These are phyloP conservation scores for Cytospora paraplurivora DNA, from an alignment of 2,329 filamentous ascomycete species.

Conservation along the genomic window DNA sequence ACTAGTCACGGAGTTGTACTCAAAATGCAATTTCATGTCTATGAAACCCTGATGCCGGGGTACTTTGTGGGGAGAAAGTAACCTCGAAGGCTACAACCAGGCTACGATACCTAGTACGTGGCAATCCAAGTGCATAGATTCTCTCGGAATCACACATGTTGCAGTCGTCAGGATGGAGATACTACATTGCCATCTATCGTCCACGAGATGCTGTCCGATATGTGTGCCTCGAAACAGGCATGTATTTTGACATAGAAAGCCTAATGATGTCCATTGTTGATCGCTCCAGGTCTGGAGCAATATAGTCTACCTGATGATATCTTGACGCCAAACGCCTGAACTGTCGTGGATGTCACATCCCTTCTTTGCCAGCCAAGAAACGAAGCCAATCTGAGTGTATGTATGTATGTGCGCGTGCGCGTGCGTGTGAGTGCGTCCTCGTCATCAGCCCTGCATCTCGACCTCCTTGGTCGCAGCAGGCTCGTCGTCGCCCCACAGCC, in stretches of 20 bases:
- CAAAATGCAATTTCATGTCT: too few relatives aligned
- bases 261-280: not conserved
- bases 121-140: too few relatives aligned
- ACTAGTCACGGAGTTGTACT: too few relatives aligned
- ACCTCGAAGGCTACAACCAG: too few relatives aligned
- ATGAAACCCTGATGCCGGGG: too few relatives aligned
- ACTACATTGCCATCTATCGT: too few relatives aligned
- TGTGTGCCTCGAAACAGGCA: not conserved
- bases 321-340: slow-evolving; percentile 31
- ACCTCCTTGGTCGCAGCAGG: slow-evolving; percentile 41
- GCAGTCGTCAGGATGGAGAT: too few relatives aligned
- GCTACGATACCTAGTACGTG: too few relatives aligned
- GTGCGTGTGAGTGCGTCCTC: not conserved
- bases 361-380: not conserved
- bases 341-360: slow-evolving; percentile 12
- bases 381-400: not conserved
- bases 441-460: slow-evolving; percentile 54
- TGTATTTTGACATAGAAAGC: not conserved
- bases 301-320: slow-evolving; percentile 20
- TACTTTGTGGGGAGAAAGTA: too few relatives aligned
- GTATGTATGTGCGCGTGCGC: not conserved
- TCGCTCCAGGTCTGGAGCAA: slow-evolving; percentile 9
- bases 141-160: too few relatives aligned
- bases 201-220: not conserved
- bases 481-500: slow-evolving; percentile 76